A percentile compares a stretch with the other conserved stretches of the same genome.
These are phyloP conservation scores for Cladosporium oxysporum DNA, from an alignment of 2,329 filamentous ascomycete species.

Conservation along the genomic window DNA sequence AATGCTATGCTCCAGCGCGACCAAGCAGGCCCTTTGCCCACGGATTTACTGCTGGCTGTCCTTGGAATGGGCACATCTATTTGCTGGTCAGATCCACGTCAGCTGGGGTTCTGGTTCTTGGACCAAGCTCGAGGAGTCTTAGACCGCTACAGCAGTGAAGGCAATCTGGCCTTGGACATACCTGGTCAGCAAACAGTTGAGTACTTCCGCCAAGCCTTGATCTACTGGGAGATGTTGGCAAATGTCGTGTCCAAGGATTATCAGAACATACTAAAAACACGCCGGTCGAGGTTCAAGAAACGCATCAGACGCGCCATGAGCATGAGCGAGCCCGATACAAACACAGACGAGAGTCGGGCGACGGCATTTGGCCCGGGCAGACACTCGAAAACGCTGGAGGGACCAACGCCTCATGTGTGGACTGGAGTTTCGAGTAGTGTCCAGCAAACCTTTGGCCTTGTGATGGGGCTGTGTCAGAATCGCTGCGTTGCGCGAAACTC, in stretches of 20 bases:
- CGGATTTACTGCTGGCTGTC: slow-evolving; percentile 24
- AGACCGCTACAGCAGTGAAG: slow-evolving; percentile 1
- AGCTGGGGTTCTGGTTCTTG: slow-evolving; percentile 22
- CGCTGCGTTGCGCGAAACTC: slow-evolving; percentile 12
- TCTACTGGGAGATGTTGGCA: slow-evolving; percentile 23
- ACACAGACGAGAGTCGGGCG: background rate
- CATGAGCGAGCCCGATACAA: background rate
- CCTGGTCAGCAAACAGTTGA: slow-evolving; percentile 9
- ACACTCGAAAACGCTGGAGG: background rate
- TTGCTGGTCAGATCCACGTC: slow-evolving; percentile 23
- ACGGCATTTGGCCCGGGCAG: background rate
- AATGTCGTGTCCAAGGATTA: slow-evolving; percentile 21
- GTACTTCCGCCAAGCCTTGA: slow-evolving; percentile 21
- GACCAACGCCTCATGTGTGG: slow-evolving; percentile 20
- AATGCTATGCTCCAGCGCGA: background rate
- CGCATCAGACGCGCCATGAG: slow-evolving; percentile 16
- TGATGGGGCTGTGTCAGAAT: slow-evolving; percentile 20
- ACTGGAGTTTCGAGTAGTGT: slow-evolving; percentile 21
- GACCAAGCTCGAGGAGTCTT: slow-evolving; percentile 20
- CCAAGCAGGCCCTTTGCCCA: slow-evolving; percentile 13
- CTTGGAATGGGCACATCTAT: slow-evolving; percentile 26
- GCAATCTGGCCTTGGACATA: background rate
- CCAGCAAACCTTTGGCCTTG: slow-evolving; percentile 20
- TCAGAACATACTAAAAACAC: slow-evolving; percentile 5
- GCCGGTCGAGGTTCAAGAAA: slow-evolving; percentile 14